A percentile compares a stretch with the other conserved stretches of the same genome.
phyloP scores from a whole-genome alignment of 176 grass and related monocot species.

The Rhynchospora tenuis region DNA sequence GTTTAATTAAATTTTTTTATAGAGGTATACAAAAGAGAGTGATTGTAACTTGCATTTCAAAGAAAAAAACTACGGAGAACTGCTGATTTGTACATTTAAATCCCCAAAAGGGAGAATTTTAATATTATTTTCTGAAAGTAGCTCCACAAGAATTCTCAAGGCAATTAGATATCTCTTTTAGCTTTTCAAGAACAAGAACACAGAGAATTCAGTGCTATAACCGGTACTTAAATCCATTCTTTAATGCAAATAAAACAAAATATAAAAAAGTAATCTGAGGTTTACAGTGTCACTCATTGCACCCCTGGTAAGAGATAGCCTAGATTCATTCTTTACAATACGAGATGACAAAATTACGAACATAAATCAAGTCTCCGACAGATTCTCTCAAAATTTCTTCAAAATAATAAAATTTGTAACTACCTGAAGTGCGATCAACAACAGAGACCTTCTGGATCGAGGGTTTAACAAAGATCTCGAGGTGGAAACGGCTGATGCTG shows the following conservation, averaged over 20 bases:
- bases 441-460: slow-evolving; percentile 45
- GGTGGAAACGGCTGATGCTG: slow-evolving; percentile 86
- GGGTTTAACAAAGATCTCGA: slow-evolving; percentile 38
- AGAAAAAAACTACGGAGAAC: neutral
- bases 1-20: neutral
- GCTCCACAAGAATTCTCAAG: neutral
- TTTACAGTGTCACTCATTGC: neutral
- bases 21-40: neutral
- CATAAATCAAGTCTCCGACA: neutral
- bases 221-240: neutral
- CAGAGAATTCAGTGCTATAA: neutral
- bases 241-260: neutral
- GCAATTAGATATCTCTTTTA: neutral
- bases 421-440: slow-evolving; percentile 71
- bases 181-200: neutral
- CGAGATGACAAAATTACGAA: neutral
- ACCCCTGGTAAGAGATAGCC: neutral
- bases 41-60: neutral
- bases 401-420: neutral
- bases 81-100: neutral
- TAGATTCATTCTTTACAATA: neutral
- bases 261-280: neutral
- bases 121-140: neutral
- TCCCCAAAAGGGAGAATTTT: neutral
- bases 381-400: neutral